These are phyloP conservation scores for Scleroderma citrinum DNA, from an alignment of 768 basidiomycete genomes.

Conservation along the genomic window DNA sequence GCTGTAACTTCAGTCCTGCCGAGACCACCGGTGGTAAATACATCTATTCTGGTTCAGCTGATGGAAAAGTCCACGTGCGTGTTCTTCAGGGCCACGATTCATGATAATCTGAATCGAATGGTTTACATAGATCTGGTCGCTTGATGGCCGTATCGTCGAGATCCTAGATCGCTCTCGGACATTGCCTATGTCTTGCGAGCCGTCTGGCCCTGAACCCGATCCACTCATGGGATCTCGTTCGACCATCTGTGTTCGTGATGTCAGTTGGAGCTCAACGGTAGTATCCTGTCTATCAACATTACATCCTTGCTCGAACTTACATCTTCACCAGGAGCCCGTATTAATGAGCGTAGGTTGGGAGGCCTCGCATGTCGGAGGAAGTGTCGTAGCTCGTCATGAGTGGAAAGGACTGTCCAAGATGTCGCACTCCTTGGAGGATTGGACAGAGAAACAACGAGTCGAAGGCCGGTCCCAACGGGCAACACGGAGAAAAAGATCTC, in stretches of 20 bases:
- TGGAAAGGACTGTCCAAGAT: slow-evolving; percentile 90
- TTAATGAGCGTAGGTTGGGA: slow-evolving; percentile 94
- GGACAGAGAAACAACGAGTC: slow-evolving; percentile 48
- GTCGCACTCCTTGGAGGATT: slow-evolving; percentile 62
- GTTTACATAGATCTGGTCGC: slow-evolving; percentile 74
- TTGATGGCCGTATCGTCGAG: slow-evolving; percentile 84
- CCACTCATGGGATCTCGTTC: slow-evolving; percentile 22
- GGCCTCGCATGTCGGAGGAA: slow-evolving; percentile 47
- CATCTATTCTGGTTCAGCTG: slow-evolving; percentile 88
- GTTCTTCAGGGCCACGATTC: slow-evolving; percentile 2
- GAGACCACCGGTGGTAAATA: slow-evolving; percentile 92
- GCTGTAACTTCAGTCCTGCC: slow-evolving; percentile 92
- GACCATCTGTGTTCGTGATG: slow-evolving; percentile 76
- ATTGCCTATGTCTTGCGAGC: slow-evolving; percentile 63
- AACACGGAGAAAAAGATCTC: slow-evolving; percentile 2
- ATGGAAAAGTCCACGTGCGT: slow-evolving; percentile 78
- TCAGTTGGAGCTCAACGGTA: slow-evolving; percentile 90
- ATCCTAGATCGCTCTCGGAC: slow-evolving; percentile 76
- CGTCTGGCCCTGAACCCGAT: slow-evolving; percentile 55
- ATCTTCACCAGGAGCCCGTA: slow-evolving; percentile 61
- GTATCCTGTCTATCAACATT: neutral
- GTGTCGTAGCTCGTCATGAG: slow-evolving; percentile 86
- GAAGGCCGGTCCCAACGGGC: slow-evolving; percentile 27
- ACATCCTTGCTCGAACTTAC: slow-evolving; percentile 4
- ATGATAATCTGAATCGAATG: slow-evolving; percentile 1